Evolutionary conservation across 2,329 filamentous ascomycete genomes (phyloP), one percentile per base, ranked within the genome.

Genomic region (Sclerotinia spermophila): DNA sequence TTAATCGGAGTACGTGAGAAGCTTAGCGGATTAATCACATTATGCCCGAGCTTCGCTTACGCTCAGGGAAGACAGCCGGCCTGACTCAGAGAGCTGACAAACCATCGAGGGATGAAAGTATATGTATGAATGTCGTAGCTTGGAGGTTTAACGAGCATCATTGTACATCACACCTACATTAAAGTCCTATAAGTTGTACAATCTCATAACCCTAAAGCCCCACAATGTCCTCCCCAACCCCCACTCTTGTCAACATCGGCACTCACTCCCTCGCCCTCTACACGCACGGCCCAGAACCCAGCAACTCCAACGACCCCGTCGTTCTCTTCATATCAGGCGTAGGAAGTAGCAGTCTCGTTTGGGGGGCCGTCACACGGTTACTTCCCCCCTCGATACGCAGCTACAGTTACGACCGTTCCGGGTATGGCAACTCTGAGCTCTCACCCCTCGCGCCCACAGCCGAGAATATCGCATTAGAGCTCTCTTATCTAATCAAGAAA

Each of bases 391-490:
- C 56, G 0, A 11, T 73, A 2, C 69, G 65, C 51, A 71, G 48
- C 67, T 75, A 75, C 68, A 68, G 59, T 17, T 74, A 76, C 69
- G 73, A 75, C 51, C 71, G 74, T 24, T 64, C 74, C 15, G 74
- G 74, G 10, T 74, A 69, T 58, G 45, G 72, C 27, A 60, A 15
- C 17, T 71, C 71, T 1, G 73, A 73, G 42, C 13, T 33, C 5
- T 75, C 74, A 0, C 74, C 72, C 0, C 66, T 72, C 33, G 48
- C 69, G 2, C 73, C 73, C 44, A 70, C 72, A 3, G 66, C 73
- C 51, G 69, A 72, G 53, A 75, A 75, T 17, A 66, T 76, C 42
- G 75, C 74, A 24, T 44, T 67, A 0, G 75, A 76, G 38, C 73
- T 76, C 6, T 55, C 45, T 5, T 66, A 60, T 44, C 66, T 76